Evolutionary conservation across 108 stramenopile species (phyloP), one percentile per base, ranked within the genome.

Genomic region (Fragilariopsis cylindrus): DNA sequence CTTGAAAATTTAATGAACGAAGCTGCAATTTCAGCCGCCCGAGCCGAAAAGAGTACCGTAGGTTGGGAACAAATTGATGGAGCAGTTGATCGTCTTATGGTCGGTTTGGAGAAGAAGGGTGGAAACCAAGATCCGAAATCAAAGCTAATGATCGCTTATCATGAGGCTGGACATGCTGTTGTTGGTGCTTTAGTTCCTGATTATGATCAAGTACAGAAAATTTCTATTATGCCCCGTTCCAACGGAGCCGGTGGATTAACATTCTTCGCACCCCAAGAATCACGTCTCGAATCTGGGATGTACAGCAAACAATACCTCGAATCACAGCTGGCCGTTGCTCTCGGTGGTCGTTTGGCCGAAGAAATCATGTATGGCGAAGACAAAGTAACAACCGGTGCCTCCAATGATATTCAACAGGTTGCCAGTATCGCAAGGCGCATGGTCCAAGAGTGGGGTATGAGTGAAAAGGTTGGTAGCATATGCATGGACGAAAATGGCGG

Each of bases 341-440:
- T 98, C 7, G 99, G 98, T 40, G 99, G 99, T 39, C 97, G 98
- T 57, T 82, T 98, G 43, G 99, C 99, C n/a, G 99, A 99, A 82
- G 98, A 99, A 83, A 72, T 99, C 48, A 91, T 98, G 46, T 98
- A 91, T 74, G 98, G 99, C 8, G 88, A 96, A 62, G 97, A 98
- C 71, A 71, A 90, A 65, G 96, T 98, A 47, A 99, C 98, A 4
- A 97, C 96, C 39, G 99, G 99, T 66, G 98, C 99, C 6, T 95
- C 96, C 57, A 96, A 97, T 69, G 99, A 99, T 85, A 87, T 99
- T 60, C 91, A 97, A 73, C 96, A 98, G 68, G 98, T 97, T 64
- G 88, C 96, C 7, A 92, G 86, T 73, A 92, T 92, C 75, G 97
- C 96, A 40, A 96, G 96, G 84, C 85, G 91, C 65, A 98, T 99